A percentile compares a stretch with the other conserved stretches of the same genome.
phyloP scores from a whole-genome alignment of 176 grass and related monocot genomes.

The Carex parvula region DNA sequence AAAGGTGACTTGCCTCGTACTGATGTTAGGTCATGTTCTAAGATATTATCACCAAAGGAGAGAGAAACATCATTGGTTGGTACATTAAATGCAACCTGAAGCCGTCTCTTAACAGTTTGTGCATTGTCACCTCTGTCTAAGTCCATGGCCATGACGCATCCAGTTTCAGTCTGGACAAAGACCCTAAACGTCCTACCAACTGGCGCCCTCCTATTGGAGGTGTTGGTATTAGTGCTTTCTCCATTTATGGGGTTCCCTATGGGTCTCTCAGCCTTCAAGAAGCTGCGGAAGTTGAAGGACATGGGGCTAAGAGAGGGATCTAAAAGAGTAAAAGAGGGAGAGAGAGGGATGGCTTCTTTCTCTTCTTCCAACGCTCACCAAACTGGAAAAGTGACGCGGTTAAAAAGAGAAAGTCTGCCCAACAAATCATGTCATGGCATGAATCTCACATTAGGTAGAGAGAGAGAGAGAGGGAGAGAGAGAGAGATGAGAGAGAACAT shows the following conservation, averaged over 20 bases:
- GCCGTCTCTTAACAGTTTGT: conserved; percentile 63
- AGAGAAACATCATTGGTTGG: conserved; percentile 69
- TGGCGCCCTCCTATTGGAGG: conserved; percentile 15
- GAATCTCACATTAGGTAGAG: background rate
- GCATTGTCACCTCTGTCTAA: conserved; percentile 69
- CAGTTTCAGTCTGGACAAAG: conserved; percentile 83
- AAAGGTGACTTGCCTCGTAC: conserved; percentile 51
- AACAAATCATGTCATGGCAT: background rate
- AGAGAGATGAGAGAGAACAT: background rate
- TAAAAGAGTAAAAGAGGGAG: background rate
- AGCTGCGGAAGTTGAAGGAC: conserved; percentile 52
- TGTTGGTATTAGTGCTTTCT: conserved; percentile 23
- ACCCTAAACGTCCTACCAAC: conserved; percentile 51
- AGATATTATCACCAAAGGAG: conserved; percentile 65
- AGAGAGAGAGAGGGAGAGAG: background rate
- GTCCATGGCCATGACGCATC: conserved; percentile 69
- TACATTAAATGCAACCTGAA: conserved; percentile 72
- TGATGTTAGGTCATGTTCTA: conserved; percentile 66
- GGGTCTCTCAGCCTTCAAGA: conserved; percentile 54
- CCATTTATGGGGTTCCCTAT: conserved; percentile 44
- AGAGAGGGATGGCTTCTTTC: conserved; percentile 34
- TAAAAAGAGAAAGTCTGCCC: conserved; percentile 44
- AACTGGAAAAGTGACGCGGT: conserved; percentile 50
- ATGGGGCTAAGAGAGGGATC: conserved; percentile 21
- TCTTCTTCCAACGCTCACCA: conserved; percentile 62